Evolutionary conservation across 371 early-diverging fungal genomes (phyloP).

Genomic region (Mortierella sp.): DNA sequence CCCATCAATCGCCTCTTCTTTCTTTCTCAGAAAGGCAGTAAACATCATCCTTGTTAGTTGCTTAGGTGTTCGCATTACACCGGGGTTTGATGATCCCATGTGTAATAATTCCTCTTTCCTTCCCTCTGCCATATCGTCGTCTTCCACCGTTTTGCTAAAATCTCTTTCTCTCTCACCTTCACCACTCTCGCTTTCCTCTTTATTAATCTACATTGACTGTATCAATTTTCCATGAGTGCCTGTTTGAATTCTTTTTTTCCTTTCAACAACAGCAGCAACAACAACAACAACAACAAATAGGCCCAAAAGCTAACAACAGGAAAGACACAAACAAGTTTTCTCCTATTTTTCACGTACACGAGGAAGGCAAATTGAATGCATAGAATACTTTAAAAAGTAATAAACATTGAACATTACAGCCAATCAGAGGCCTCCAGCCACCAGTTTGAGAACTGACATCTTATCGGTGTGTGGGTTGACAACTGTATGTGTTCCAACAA

Average conservation of each 20-base stretch:
- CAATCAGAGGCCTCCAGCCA: conserved; percentile 6
- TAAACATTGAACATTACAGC: background rate
- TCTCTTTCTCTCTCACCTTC: no score
- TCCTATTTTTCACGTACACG: conserved; percentile 3
- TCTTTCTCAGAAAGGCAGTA: background rate
- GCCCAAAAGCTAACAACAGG: background rate
- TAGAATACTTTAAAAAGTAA: background rate
- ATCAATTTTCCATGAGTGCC: background rate
- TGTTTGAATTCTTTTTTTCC: background rate
- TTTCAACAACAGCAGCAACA: background rate
- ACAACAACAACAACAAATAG: background rate
- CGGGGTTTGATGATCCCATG: no score
- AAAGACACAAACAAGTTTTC: conserved; percentile 1
- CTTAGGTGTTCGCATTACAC: background rate
- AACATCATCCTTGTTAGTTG: background rate
- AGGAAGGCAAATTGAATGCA: background rate
- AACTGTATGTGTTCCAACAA: background rate
- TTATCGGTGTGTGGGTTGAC: conserved; percentile 6
- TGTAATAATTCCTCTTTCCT: no score
- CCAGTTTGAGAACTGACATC: background rate
- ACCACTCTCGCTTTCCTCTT: background rate
- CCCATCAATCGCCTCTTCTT: background rate
- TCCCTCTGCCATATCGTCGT: no score
- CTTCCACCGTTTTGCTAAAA: no score
- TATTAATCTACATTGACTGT: background rate